Evolutionary conservation across 768 basidiomycete species (phyloP).

Genomic region (Tylopilus sp.): DNA sequence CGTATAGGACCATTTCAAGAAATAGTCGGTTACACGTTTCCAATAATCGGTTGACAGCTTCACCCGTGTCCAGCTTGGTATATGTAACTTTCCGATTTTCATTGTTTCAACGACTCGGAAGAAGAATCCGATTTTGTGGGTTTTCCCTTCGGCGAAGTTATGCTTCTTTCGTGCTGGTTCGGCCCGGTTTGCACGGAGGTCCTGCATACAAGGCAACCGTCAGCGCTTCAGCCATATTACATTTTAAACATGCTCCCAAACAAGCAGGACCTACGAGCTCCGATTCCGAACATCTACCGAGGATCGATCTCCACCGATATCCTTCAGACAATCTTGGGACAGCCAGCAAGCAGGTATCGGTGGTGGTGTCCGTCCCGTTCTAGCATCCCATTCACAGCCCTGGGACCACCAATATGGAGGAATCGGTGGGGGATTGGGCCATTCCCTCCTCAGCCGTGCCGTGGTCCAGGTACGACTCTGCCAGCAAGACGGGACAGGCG

Average conservation of each 20-base stretch:
- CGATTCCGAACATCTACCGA: background rate
- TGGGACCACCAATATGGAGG: background rate
- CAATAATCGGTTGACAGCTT: too few relatives aligned
- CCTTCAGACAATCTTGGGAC: background rate
- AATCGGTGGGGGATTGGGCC: background rate
- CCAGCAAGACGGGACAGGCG: slow-evolving; percentile 4
- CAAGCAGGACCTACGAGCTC: background rate
- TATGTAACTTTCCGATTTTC: background rate
- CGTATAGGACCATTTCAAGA: too few relatives aligned
- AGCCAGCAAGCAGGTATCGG: background rate
- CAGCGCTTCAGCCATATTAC: background rate
- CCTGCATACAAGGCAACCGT: background rate
- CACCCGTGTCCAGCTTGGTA: too few relatives aligned
- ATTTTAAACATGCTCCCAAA: background rate
- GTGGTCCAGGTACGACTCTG: background rate
- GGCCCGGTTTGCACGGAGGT: background rate
- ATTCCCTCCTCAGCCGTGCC: background rate
- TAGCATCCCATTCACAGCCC: background rate
- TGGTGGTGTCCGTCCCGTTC: background rate
- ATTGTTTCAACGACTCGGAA: too few relatives aligned
- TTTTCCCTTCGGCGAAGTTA: background rate
- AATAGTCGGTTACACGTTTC: too few relatives aligned
- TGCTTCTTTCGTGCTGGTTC: background rate
- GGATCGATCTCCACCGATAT: background rate
- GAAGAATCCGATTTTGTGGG: background rate